Evolutionary conservation across 1,284 basidiomycete genomes (phyloP).

Genomic region (Ustilago crameri): DNA sequence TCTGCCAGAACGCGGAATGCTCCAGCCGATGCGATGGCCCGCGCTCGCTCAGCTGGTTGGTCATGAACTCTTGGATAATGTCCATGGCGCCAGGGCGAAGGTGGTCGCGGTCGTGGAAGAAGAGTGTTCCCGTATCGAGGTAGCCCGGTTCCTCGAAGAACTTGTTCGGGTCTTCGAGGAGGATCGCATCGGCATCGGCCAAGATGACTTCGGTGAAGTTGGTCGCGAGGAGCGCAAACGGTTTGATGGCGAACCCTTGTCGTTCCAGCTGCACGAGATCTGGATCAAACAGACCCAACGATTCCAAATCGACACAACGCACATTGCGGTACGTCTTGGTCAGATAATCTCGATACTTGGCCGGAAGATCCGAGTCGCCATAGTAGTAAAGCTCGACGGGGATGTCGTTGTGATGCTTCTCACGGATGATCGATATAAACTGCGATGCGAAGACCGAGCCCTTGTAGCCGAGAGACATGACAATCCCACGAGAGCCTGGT

Average conservation of each 20-base stretch:
- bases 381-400: slow-evolving; percentile 55
- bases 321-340: slow-evolving; percentile 40
- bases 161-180: slow-evolving; percentile 39
- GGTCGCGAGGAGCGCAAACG: slow-evolving; percentile 48
- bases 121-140: slow-evolving; percentile 51
- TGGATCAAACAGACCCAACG: slow-evolving; percentile 42
- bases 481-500: slow-evolving; percentile 35
- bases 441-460: slow-evolving; percentile 45
- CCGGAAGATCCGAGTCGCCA: slow-evolving; percentile 50
- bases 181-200: slow-evolving; percentile 48
- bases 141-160: slow-evolving; percentile 51
- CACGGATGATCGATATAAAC: slow-evolving; percentile 47
- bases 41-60: slow-evolving; percentile 37
- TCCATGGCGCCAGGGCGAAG: slow-evolving; percentile 32
- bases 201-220: slow-evolving; percentile 55
- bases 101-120: slow-evolving; percentile 54
- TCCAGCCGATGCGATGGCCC: slow-evolving; percentile 39
- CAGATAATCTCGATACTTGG: slow-evolving; percentile 44
- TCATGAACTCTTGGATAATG: slow-evolving; percentile 48
- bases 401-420: slow-evolving; percentile 41
- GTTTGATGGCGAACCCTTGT: slow-evolving; percentile 52
- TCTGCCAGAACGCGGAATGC: slow-evolving; percentile 44
- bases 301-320: slow-evolving; percentile 41
- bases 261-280: slow-evolving; percentile 44
- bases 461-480: slow-evolving; percentile 50